These are phyloP conservation scores for Rhizophagus prolifer DNA, from an alignment of 192 early-diverging fungal species.

Conservation along the genomic window DNA sequence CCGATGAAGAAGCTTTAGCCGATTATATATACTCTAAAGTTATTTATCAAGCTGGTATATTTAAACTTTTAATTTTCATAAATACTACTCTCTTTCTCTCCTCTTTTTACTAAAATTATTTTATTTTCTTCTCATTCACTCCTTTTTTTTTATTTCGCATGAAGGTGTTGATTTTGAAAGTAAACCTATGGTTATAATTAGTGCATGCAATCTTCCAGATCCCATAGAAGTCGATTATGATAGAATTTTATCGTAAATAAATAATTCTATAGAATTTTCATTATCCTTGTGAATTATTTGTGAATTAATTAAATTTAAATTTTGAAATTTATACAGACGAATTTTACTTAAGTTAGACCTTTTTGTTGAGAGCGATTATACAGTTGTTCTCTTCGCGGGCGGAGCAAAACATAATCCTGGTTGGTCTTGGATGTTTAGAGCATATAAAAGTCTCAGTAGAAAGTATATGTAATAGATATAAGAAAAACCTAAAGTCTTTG, in stretches of 20 bases:
- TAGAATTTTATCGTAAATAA: conserved; percentile 67
- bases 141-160: neutral
- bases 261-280: conserved; percentile 33
- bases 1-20: conserved; percentile 29
- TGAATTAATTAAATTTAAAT: neutral
- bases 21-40: conserved; percentile 29
- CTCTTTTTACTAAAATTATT: no score
- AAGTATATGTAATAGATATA: conserved; percentile 70
- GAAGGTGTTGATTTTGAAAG: conserved; percentile 84
- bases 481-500: conserved; percentile 92
- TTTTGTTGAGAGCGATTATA: conserved; percentile 90
- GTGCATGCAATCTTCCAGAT: conserved; percentile 85
- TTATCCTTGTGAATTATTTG: conserved; percentile 6
- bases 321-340: conserved; percentile 21
- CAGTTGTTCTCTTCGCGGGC: conserved; percentile 82
- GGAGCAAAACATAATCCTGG: conserved; percentile 75
- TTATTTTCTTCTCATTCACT: no score
- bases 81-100: no score
- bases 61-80: neutral
- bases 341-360: conserved; percentile 67
- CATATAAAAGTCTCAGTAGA: conserved; percentile 78
- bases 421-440: conserved; percentile 82
- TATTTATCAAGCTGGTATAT: conserved; percentile 33
- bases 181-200: conserved; percentile 78
- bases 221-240: conserved; percentile 83